Percentiles rank a stretch among this genome's conserved stretches.
phyloP scores from a whole-genome alignment of 805 yeast genomes.

The Kockiozyma suomiensis region DNA sequence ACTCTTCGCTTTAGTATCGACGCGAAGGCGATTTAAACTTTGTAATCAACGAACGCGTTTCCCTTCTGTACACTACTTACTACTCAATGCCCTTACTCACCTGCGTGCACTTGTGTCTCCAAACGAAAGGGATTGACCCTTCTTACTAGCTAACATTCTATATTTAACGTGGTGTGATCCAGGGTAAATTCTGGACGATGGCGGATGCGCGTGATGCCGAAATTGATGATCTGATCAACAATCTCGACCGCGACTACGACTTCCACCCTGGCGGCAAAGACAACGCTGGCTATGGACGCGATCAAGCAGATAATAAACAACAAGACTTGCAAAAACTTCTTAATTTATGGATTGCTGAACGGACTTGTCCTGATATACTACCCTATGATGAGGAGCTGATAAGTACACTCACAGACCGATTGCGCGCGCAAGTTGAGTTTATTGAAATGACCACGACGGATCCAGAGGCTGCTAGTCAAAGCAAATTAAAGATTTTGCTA shows the following conservation, averaged over 20 bases:
- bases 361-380: slow-evolving; percentile 84
- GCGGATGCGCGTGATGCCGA: slow-evolving; percentile 28
- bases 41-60: no score
- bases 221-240: slow-evolving; percentile 37
- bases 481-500: slow-evolving; percentile 76
- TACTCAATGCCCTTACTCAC: no score
- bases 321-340: slow-evolving; percentile 50
- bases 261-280: background rate
- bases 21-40: no score
- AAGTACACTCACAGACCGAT: slow-evolving; percentile 56
- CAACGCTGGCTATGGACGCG: background rate
- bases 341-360: slow-evolving; percentile 77
- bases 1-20: no score
- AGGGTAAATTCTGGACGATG: no score
- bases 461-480: slow-evolving; percentile 54
- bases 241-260: slow-evolving; percentile 28
- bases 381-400: slow-evolving; percentile 68
- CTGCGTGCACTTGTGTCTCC: no score
- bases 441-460: slow-evolving; percentile 80
- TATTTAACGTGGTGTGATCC: no score
- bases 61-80: no score
- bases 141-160: no score
- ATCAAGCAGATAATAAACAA: background rate
- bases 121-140: no score
- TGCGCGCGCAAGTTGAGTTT: slow-evolving; percentile 64